Base-by-base conservation (phyloP, 495 filamentous ascomycete genomes). In the Beverwykella pulmonaria region DNA sequence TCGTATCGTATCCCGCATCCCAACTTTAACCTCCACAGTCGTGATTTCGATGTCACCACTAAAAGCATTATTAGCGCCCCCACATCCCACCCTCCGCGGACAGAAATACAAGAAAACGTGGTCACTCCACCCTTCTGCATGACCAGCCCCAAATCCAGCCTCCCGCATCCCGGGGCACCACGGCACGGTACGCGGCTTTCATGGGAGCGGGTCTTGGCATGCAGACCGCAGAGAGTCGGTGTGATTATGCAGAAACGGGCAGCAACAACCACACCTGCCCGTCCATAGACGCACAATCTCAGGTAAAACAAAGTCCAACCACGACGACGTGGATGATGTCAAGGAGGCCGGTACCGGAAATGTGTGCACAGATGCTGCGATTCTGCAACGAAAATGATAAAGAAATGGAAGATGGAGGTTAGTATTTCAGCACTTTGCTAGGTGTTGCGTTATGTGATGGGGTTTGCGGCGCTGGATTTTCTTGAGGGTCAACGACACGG, bases 401-500 rank as follows among this genome's bases (percentile, higher is more conserved):
- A 34, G 30, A 34, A 34, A 34, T 4, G 4, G 30, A 34, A 44
- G 39, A 44, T 10, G 39, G 6, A n/a, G 39, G 15, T 44, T 41
- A 57, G 53, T 57, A 39, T 57, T 57, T 44, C 20, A 30, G 53
- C n/a, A 57, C 41, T 57, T 26, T 57, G 19, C 56, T 39, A 22
- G 25, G 12, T 5, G 56, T 30, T 25, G 56, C 1, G 36, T 41
- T 59, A 1, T 26, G 36, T 47, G 60, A 26, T 27, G 34, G 63
- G n/a, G 63, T 22, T 20, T 60, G 54, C 32, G 20, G 34, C n/a
- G 20, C 15, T 20, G 23, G 29, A 22, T 46, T 25, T 20, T 61
- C 61, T 9, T 53, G 53, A 12, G 69, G 69, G 26, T 26, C 69
- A 1, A 71, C 69, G 46, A 71, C 65, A 10, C 69, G 61, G n/a